Conservation (phyloP, 2,329 filamentous ascomycete genomes). For the Monascus ruber region DNA sequence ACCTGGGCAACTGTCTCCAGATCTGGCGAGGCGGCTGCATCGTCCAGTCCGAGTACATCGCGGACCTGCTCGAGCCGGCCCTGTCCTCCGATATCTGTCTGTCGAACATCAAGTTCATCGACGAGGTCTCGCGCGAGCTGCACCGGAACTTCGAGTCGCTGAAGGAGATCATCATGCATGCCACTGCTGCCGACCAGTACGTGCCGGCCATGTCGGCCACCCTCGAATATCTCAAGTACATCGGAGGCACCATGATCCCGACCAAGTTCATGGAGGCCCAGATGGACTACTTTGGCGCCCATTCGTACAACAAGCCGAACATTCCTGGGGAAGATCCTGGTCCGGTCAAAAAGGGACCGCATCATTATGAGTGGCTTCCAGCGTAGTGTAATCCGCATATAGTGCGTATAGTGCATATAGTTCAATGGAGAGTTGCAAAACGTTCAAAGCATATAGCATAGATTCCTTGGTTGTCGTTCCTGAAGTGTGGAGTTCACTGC, state of each 20-base stretch:
- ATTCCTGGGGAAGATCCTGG: slow-evolving; percentile 43
- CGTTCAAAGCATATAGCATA: no score
- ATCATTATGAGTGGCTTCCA: slow-evolving; percentile 53
- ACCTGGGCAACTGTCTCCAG: slow-evolving; percentile 31
- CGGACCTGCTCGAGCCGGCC: slow-evolving; percentile 41
- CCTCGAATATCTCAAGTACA: slow-evolving; percentile 57
- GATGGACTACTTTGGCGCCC: slow-evolving; percentile 59
- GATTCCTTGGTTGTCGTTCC: not conserved
- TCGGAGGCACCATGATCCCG: slow-evolving; percentile 47
- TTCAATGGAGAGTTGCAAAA: not conserved
- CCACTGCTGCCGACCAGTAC: slow-evolving; percentile 46
- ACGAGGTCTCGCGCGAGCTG: slow-evolving; percentile 43
- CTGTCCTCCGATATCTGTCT: slow-evolving; percentile 14
- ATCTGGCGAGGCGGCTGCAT: slow-evolving; percentile 63
- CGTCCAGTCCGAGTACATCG: slow-evolving; percentile 56
- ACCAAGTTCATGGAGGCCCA: slow-evolving; percentile 61
- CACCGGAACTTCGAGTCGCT: slow-evolving; percentile 39
- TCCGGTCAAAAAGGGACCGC: slow-evolving; percentile 43
- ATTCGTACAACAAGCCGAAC: slow-evolving; percentile 47
- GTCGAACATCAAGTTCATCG: slow-evolving; percentile 30
- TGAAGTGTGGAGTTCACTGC: not conserved
- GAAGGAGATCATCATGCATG: slow-evolving; percentile 46
- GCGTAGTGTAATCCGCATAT: slow-evolving; percentile 14
- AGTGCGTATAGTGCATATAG: not conserved
- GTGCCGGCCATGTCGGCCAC: slow-evolving; percentile 50